These are phyloP conservation scores for Cryptococcus sp. DNA, from an alignment of 1,284 basidiomycete genomes.

Conservation along the genomic window DNA sequence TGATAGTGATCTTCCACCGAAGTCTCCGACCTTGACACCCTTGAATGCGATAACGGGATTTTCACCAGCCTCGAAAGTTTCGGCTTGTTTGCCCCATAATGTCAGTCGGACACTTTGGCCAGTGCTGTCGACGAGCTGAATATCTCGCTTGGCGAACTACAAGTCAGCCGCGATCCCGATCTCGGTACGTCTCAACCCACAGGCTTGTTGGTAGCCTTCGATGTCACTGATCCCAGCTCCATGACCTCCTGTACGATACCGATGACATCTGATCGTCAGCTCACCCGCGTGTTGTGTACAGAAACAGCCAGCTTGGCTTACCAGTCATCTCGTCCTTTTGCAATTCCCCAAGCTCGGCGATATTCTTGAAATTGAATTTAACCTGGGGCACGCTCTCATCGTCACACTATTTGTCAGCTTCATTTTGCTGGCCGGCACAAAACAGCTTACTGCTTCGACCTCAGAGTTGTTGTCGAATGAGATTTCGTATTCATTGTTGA, in stretches of 20 bases:
- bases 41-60: constrained; percentile 84
- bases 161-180: background rate
- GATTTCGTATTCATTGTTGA: constrained; percentile 93
- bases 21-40: constrained; percentile 91
- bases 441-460: constrained; percentile 54
- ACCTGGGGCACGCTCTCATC: constrained; percentile 74
- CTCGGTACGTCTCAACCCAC: constrained; percentile 47
- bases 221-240: constrained; percentile 64
- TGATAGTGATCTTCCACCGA: constrained; percentile 81
- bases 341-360: constrained; percentile 61
- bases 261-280: constrained; percentile 65
- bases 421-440: background rate
- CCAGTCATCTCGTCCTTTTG: constrained; percentile 60
- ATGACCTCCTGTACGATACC: constrained; percentile 76
- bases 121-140: constrained; percentile 82
- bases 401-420: constrained; percentile 53
- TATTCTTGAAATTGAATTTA: constrained; percentile 75
- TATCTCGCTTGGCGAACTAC: constrained; percentile 79
- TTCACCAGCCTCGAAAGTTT: constrained; percentile 61
- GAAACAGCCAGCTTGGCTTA: no score
- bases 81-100: constrained; percentile 94
- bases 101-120: constrained; percentile 78
- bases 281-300: no score
- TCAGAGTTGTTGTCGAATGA: constrained; percentile 78
- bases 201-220: constrained; percentile 65